phyloP scores from a whole-genome alignment of 2,329 filamentous ascomycete species.

The Neonectria coccinea region DNA sequence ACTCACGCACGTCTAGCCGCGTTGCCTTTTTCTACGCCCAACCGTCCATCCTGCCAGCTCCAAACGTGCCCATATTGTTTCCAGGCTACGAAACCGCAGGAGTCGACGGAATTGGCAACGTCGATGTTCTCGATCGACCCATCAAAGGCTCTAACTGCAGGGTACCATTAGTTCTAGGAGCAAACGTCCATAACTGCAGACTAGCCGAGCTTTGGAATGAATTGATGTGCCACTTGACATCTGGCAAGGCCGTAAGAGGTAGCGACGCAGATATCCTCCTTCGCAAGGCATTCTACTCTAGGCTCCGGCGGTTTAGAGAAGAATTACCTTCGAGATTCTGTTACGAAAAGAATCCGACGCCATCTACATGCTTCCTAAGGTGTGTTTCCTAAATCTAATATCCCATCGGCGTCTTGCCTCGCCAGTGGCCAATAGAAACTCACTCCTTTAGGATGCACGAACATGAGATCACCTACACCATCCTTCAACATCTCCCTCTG shows the following conservation, averaged over 20 bases:
- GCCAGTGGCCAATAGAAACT: neutral
- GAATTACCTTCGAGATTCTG: neutral
- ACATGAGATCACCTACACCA: constrained; percentile 3
- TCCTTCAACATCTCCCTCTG: neutral
- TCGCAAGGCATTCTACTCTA: neutral
- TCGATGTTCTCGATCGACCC: neutral
- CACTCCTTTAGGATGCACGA: constrained; percentile 1
- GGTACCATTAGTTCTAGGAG: neutral
- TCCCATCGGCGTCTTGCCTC: neutral
- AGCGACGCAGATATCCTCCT: neutral
- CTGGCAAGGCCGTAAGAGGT: neutral
- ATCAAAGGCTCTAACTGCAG: neutral
- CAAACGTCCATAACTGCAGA: neutral
- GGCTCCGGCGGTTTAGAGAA: constrained; percentile 1
- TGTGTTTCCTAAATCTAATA: neutral
- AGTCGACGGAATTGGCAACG: neutral
- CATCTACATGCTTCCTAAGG: constrained; percentile 7
- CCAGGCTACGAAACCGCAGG: neutral
- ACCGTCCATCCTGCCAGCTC: neutral
- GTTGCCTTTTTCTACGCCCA: neutral
- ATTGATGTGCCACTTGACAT: neutral
- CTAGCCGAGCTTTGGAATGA: constrained; percentile 4
- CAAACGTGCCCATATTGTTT: neutral
- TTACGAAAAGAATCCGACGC: neutral
- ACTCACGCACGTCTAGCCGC: neutral